Evolutionary conservation across 129 eudicot species (phyloP), one percentile per base, ranked within the genome.

Genomic region (Artemisia tridentata): DNA sequence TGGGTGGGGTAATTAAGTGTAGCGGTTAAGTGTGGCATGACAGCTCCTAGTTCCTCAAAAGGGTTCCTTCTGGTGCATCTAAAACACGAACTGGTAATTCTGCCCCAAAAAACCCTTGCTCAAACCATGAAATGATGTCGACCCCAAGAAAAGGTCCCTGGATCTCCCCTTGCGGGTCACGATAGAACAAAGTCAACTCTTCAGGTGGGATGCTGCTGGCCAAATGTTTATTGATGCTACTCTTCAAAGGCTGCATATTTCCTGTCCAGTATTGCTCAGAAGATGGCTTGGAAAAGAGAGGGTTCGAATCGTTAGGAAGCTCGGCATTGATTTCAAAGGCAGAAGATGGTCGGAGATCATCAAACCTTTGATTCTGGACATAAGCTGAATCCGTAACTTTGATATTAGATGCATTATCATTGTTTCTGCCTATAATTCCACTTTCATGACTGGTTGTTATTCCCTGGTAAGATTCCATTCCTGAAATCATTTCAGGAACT

Each of bases 111-210:
- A n/a, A n/a, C n/a, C n/a, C n/a, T n/a, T n/a, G n/a, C n/a, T n/a
- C n/a, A n/a, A n/a, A n/a, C n/a, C n/a, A n/a, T n/a, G n/a, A n/a
- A n/a, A n/a, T n/a, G n/a, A n/a, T n/a, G n/a, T n/a, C n/a, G n/a
- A n/a, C n/a, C 50, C 98, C 98, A 65, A 89, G 95, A 80, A 92
- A 88, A n/a, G 96, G 96, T 15, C 96, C 98, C 82, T 92, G 98
- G 52, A 92, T 80, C 69, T 89, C 96, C 56, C 98, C 96, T 84
- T 92, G 98, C 34, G 95, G 98, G 83, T 92, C 98, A 53, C 88
- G 80, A 49, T 89, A 92, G 72, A 69, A 89, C 72, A 92, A 69
- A 67, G 88, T 86, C 21, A 92, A 63, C 78, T 92, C 98, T 80
- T 92, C 98, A 0, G 85, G 88, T 2, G 82, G 76, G 25, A 85